phyloP scores from a whole-genome alignment of 352 stramenopile genomes.

The Globisporangium cylindrosporum region DNA sequence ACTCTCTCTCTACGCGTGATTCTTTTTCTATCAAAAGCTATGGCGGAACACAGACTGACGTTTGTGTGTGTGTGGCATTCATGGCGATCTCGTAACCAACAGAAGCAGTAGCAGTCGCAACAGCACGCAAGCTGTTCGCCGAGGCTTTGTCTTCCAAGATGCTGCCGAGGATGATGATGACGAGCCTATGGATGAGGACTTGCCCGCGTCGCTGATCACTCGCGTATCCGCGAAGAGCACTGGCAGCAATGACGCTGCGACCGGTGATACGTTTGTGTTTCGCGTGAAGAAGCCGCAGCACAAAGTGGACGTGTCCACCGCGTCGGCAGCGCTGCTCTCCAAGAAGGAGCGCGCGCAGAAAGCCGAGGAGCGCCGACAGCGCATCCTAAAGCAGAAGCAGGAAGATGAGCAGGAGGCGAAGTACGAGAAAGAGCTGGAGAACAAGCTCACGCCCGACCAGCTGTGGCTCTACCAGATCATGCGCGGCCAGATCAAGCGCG shows the following conservation, averaged over 20 bases:
- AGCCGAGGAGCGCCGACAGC: constrained; percentile 39
- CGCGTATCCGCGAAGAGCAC: constrained; percentile 6
- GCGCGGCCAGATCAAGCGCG: constrained; percentile 51
- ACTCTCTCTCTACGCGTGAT: not conserved
- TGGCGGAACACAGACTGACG: not conserved
- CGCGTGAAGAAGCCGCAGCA: constrained; percentile 34
- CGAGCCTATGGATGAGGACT: constrained; percentile 21
- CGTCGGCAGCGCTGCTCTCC: constrained; percentile 35
- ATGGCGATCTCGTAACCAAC: not conserved
- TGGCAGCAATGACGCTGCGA: constrained; percentile 15
- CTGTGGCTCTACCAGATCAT: constrained; percentile 58
- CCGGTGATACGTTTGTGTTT: constrained; percentile 49
- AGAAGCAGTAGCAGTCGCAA: constrained; percentile 17
- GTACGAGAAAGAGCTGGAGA: constrained; percentile 15
- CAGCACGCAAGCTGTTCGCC: constrained; percentile 22
- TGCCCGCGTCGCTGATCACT: not conserved
- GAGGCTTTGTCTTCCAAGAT: constrained; percentile 57
- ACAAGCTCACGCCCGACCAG: constrained; percentile 46
- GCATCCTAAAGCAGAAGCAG: constrained; percentile 21
- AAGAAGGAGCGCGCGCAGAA: constrained; percentile 53
- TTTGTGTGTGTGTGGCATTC: constrained; percentile 10
- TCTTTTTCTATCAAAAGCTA: not conserved
- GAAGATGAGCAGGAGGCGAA: constrained; percentile 32
- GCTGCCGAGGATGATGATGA: constrained; percentile 26
- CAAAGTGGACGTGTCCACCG: constrained; percentile 38